Evolutionary conservation across 257 asterid genomes (phyloP), one percentile per base, ranked within the genome.

Genomic region (Gentiana dahurica): DNA sequence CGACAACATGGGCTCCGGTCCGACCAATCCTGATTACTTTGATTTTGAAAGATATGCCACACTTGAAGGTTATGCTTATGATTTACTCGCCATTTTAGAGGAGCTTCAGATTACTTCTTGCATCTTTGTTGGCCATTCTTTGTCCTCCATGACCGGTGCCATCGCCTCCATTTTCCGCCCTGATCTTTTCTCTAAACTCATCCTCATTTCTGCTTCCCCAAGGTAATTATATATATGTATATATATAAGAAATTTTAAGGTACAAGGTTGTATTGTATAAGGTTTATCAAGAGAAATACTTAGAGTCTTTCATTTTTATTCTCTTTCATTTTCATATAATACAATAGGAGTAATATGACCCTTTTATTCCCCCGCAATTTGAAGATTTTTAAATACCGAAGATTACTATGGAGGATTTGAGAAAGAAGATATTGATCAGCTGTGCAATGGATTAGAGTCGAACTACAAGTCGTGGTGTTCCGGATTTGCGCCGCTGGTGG

Each of bases 1-100:
- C 35, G 80, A 78, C 37, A 68, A 56, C 51, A 71, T 78, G 76
- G 76, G 84, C 3, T 71, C 77, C 1, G 75, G 78, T 1, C 34
- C 77, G 1, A 71, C 71, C 7, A 68, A 68, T 37, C 78, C 73
- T 2, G 80, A 78, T 13, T 74, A 68, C 67, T 74, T 68, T 0
- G 76, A 71, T 36, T 74, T 71, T 33, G 70, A 68, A 10, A 58
- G 76, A 4, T 71, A 71, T 13, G 56, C 80, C 1, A 59, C 60
- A 32, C 67, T 72, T 0, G 78, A 77, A 7, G 80, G 75, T 8
- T 65, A 68, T 36, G 78, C 77, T 51, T 63, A 55, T 6, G 80
- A 77, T 34, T 38, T 77, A 9, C n/a, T 74, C 13, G 69, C 69
- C 33, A 68, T 73, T 45, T 49, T 76, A 53, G 76, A 72, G 5